phyloP scores from a whole-genome alignment of 1,284 basidiomycete genomes.

The Cryptococcus sp. region DNA sequence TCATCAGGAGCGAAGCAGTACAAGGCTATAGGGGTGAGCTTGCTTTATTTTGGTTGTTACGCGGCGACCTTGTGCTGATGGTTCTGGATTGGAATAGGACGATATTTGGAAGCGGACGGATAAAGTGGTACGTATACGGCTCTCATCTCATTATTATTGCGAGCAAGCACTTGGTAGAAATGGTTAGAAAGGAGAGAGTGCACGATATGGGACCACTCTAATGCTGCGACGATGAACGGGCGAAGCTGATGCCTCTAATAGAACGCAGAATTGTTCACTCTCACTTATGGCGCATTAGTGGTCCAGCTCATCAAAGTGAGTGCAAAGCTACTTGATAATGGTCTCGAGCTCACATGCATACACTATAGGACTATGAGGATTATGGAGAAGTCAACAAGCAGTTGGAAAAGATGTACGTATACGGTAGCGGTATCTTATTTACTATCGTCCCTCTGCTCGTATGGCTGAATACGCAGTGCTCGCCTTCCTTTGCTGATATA shows the following conservation, averaged over 20 bases:
- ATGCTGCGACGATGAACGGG: no score
- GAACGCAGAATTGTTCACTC: constrained; percentile 95
- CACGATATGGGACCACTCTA: no score
- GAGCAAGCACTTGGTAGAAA: background rate
- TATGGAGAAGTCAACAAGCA: constrained; percentile 76
- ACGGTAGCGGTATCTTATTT: no score
- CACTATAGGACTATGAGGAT: constrained; percentile 87
- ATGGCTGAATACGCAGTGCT: no score
- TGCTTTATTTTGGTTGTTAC: no score
- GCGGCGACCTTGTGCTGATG: background rate
- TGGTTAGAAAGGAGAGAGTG: no score
- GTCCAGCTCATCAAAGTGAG: constrained; percentile 86
- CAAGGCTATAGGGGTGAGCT: constrained; percentile 49
- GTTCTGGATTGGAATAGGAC: constrained; percentile 55
- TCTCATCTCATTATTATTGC: background rate
- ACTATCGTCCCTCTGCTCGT: no score
- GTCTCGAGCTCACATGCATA: background rate
- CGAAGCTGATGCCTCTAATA: constrained; percentile 38
- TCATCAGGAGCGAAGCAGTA: constrained; percentile 45
- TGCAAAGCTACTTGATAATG: background rate
- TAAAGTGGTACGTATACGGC: constrained; percentile 78
- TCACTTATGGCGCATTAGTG: constrained; percentile 96
- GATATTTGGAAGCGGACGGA: constrained; percentile 91
- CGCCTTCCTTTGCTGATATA: no score
- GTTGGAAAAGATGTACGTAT: constrained; percentile 64